Evolutionary conservation across 306 rosid genomes (phyloP).

Genomic region (Rosa chinensis): DNA sequence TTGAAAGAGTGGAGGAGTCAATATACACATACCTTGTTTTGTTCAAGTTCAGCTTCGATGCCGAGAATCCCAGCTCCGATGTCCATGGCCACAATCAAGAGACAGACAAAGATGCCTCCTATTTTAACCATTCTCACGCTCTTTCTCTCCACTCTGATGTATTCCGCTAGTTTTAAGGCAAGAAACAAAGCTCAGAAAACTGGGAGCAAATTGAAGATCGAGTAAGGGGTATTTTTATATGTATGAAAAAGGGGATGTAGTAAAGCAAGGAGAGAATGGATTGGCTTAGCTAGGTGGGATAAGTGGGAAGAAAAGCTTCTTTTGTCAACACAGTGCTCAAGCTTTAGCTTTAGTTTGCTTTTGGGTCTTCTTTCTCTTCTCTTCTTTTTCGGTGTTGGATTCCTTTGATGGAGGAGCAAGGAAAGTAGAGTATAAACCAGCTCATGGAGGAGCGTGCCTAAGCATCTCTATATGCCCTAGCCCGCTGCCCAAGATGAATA

Average conservation of each 20-base stretch:
- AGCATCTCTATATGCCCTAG: conserved; percentile 20
- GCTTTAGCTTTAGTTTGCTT: conserved; percentile 36
- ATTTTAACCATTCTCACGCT: conserved; percentile 50
- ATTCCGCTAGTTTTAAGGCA: conserved; percentile 9
- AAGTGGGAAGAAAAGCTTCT: conserved; percentile 46
- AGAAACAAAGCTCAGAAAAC: background rate
- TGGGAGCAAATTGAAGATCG: background rate
- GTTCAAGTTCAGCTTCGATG: conserved; percentile 83
- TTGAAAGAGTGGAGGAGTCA: background rate
- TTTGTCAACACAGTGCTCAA: conserved; percentile 38
- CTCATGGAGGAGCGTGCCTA: conserved; percentile 45
- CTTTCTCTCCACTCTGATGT: conserved; percentile 6
- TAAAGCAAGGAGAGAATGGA: conserved; percentile 22
- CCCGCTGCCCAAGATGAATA: conserved; percentile 3
- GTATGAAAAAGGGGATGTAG: conserved; percentile 17
- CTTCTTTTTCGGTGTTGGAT: conserved; percentile 44
- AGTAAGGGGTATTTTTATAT: background rate
- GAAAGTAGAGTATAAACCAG: conserved; percentile 67
- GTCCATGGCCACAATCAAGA: conserved; percentile 68
- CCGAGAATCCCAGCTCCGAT: conserved; percentile 88
- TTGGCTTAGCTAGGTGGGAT: conserved; percentile 4
- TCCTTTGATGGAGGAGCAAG: conserved; percentile 56
- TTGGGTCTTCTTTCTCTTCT: conserved; percentile 24
- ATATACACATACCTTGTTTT: conserved; percentile 65
- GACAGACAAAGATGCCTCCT: conserved; percentile 60